Conservation (phyloP, 2,329 filamentous ascomycete genomes). For the Penicillium sp. region DNA sequence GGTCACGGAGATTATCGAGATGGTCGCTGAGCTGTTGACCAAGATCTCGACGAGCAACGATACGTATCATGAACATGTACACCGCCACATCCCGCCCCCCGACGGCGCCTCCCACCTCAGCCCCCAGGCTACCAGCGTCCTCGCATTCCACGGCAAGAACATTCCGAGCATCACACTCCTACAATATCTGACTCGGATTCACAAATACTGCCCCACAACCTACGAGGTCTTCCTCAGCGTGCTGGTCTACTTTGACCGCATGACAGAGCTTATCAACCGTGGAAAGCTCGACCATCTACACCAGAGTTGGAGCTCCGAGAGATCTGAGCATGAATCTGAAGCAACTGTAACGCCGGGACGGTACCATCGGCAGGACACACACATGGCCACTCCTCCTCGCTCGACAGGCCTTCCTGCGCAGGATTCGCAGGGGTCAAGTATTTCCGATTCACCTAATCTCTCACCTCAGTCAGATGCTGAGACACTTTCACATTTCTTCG, state of each 20-base stretch:
- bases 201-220: slow-evolving; percentile 98
- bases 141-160: slow-evolving; percentile 97
- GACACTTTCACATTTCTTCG: slow-evolving; percentile 70
- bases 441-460: slow-evolving; percentile 34
- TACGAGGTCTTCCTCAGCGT: slow-evolving; percentile 96
- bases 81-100: slow-evolving; percentile 65
- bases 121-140: slow-evolving; percentile 66
- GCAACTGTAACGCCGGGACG: slow-evolving; percentile 16
- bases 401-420: slow-evolving; percentile 36
- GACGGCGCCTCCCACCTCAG: slow-evolving; percentile 58
- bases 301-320: slow-evolving; percentile 24
- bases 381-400: slow-evolving; percentile 39
- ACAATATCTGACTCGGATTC: slow-evolving; percentile 91
- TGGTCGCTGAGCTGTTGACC: slow-evolving; percentile 92
- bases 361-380: slow-evolving; percentile 23
- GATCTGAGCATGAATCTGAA: slow-evolving; percentile 16
- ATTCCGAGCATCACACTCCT: slow-evolving; percentile 94
- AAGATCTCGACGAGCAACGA: slow-evolving; percentile 98
- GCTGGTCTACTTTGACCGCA: slow-evolving; percentile 95
- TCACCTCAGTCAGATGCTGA: slow-evolving; percentile 46
- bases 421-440: slow-evolving; percentile 31
- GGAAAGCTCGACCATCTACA: slow-evolving; percentile 63
- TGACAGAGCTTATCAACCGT: slow-evolving; percentile 93
- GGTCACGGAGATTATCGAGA: slow-evolving; percentile 94
- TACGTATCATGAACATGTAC: slow-evolving; percentile 83